These are phyloP conservation scores for Yamadazyma atlantica DNA, from an alignment of 1,139 yeast species.

Conservation along the genomic window DNA sequence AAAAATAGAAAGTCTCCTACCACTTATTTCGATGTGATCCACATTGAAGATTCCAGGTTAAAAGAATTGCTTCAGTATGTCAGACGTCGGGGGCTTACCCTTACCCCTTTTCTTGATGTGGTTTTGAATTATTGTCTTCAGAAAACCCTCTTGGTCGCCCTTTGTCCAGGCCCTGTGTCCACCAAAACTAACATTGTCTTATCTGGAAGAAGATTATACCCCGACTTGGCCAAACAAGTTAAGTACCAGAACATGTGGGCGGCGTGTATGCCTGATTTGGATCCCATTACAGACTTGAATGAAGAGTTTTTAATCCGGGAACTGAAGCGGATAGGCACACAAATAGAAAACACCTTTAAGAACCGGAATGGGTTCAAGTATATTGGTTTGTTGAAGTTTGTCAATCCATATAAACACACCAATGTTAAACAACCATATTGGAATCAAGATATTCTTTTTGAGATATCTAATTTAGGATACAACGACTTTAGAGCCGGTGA, in stretches of 20 bases:
- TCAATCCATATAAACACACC: slow-evolving; percentile 16
- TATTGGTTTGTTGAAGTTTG: slow-evolving; percentile 20
- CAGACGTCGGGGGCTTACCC: slow-evolving; percentile 19
- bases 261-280: slow-evolving; percentile 10
- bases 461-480: slow-evolving; percentile 30
- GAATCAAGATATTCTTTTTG: slow-evolving; percentile 17
- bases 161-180: slow-evolving; percentile 10
- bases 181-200: slow-evolving; percentile 17
- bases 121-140: slow-evolving; percentile 21
- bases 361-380: slow-evolving; percentile 17
- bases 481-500: slow-evolving; percentile 10
- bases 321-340: slow-evolving; percentile 9
- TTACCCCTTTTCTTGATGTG: slow-evolving; percentile 26
- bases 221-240: slow-evolving; percentile 13
- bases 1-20: slow-evolving; percentile 11
- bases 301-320: slow-evolving; percentile 8
- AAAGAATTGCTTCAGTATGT: slow-evolving; percentile 13
- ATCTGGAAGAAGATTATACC: slow-evolving; percentile 27
- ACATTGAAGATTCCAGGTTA: slow-evolving; percentile 13
- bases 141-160: slow-evolving; percentile 17
- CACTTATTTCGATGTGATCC: slow-evolving; percentile 16
- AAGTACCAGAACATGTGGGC: slow-evolving; percentile 22
- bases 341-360: slow-evolving; percentile 12
- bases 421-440: slow-evolving; percentile 7
- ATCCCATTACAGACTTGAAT: slow-evolving; percentile 13